Conservation (phyloP, 192 early-diverging fungal species). For the Globomyces pollinis-pini region DNA sequence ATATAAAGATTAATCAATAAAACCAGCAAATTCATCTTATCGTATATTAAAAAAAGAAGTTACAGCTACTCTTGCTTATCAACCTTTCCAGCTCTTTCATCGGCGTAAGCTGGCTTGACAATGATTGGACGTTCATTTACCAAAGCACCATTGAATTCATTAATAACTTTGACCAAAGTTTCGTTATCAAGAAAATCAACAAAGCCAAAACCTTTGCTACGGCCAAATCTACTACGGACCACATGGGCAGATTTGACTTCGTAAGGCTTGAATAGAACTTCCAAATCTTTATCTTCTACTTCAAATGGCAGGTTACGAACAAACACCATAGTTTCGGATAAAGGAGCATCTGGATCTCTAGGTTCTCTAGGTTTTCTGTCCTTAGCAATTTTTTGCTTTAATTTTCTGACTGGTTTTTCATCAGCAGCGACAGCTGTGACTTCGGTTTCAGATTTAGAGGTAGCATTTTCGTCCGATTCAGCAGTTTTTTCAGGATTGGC, state of each 20-base stretch:
- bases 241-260: conserved; percentile 68
- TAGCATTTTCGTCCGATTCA: conserved; percentile 4
- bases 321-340: conserved; percentile 43
- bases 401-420: not conserved
- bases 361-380: conserved; percentile 19
- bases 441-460: conserved; percentile 12
- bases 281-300: conserved; percentile 35
- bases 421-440: not conserved
- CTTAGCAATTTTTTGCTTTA: not conserved
- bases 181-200: conserved; percentile 69
- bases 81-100: too few relatives aligned
- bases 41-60: too few relatives aligned
- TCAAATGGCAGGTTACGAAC: conserved; percentile 51
- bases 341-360: not conserved
- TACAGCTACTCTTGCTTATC: conserved; percentile 3
- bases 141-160: conserved; percentile 47
- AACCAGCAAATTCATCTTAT: too few relatives aligned
- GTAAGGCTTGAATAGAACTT: conserved; percentile 34
- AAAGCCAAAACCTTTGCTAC: conserved; percentile 93
- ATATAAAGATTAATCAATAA: too few relatives aligned
- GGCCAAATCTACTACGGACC: conserved; percentile 54
- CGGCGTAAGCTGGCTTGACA: conserved; percentile 30
- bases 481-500: conserved; percentile 4
- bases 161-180: conserved; percentile 70
- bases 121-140: conserved; percentile 63